phyloP scores from a whole-genome alignment of 768 basidiomycete genomes.

The Boletus rubroflammeus region DNA sequence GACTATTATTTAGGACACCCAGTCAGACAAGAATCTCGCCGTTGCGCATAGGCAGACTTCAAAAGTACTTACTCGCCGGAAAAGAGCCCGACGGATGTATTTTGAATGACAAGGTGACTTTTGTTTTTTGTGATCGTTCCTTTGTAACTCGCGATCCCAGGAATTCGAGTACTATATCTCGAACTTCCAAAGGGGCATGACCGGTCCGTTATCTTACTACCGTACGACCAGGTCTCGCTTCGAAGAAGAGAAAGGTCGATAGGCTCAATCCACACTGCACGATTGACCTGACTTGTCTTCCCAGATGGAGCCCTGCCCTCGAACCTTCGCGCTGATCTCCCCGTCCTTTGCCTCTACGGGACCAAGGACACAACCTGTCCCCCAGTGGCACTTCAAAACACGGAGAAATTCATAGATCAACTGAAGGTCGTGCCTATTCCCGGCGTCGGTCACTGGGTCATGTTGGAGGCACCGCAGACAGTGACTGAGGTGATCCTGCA shows the following conservation, averaged over 20 bases:
- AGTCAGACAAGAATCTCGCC: neutral
- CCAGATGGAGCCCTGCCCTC: conserved; percentile 44
- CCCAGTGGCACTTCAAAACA: conserved; percentile 38
- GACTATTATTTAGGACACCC: conserved; percentile 4
- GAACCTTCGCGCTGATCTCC: conserved; percentile 44
- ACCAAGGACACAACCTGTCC: conserved; percentile 50
- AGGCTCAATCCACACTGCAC: neutral
- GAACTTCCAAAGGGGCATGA: conserved; percentile 49
- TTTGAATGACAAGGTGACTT: conserved; percentile 17
- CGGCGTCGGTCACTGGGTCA: conserved; percentile 64
- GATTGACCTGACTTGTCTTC: neutral
- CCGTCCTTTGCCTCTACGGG: conserved; percentile 61
- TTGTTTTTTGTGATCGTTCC: neutral
- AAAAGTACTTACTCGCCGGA: conserved; percentile 1
- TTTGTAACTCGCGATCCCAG: conserved; percentile 32
- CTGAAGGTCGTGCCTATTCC: conserved; percentile 52
- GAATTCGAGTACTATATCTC: conserved; percentile 53
- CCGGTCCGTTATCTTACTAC: conserved; percentile 76
- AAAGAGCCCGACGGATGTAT: conserved; percentile 10
- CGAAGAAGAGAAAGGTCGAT: conserved; percentile 57
- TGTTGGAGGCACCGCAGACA: conserved; percentile 57
- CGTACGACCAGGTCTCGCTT: conserved; percentile 57
- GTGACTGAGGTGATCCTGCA: conserved; percentile 46
- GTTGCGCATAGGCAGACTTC: conserved; percentile 8
- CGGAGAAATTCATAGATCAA: conserved; percentile 47